Evolutionary conservation across 352 stramenopile species (phyloP), one percentile per base, ranked within the genome.

Genomic region (Globisporangium nodosum): DNA sequence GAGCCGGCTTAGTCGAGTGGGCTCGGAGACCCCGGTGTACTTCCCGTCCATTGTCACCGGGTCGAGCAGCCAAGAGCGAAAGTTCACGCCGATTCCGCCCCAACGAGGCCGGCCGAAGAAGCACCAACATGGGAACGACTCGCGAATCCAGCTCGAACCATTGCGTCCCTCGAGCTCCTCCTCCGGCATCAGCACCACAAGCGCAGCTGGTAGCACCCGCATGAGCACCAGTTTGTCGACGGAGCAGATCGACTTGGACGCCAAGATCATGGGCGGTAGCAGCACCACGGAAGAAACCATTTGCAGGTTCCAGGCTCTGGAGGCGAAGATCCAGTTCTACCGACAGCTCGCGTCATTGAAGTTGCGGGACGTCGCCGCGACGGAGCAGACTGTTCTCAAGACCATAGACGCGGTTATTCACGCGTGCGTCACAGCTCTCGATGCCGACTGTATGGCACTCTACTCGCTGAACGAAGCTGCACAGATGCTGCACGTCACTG

Each of bases 81-180:
- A 24, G 9, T 78, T 78, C 47, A 77, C 78, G 39, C 78, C 78
- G 5, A 77, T 78, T 45, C 78, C 78, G 35, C 78, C 78, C 21
- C 76, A 88, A 40, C 76, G 75, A 27, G 57, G 67, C 11, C 81
- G 82, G 20, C 65, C 58, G 30, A 87, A 88, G 68, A 87, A 86
- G 51, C 71, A 76, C 42, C 67, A 66, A 18, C 68, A 74, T 27
- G 61, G 69, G 18, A 78, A 66, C 40, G 72, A 86, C 51, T 82
- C 70, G 35, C 78, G 78, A 37, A 81, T 88, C 49, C 78, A 87
- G 48, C 61, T 88, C 18, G 78, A 88, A 53, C 78, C 78, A 8
- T 66, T 88, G 35, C 76, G 74, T 4, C 66, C 71, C 11, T 79
- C 73, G 37, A 67, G 57, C 33, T 61, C 63, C 33, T 61, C 63